These are phyloP conservation scores for Lepidium sativum DNA, from an alignment of 345 rosid genomes.

Conservation along the genomic window DNA sequence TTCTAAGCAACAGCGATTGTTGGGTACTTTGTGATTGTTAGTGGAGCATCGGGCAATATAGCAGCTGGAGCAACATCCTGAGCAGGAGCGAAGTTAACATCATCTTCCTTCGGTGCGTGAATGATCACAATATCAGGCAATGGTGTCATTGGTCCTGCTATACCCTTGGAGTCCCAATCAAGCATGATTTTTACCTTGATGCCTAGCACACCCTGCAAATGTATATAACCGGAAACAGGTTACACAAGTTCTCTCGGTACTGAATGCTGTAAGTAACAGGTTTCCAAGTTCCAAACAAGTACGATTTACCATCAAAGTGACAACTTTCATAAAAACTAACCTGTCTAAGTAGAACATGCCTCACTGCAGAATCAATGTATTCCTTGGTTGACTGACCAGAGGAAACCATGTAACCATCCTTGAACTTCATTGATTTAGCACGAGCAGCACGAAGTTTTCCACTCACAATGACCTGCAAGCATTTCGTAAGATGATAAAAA, in stretches of 20 bases:
- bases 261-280: not conserved
- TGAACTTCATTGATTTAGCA: slow-evolving; percentile 93
- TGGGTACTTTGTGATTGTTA: slow-evolving; percentile 6
- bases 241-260: not conserved
- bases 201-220: slow-evolving; percentile 72
- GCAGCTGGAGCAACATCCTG: not conserved
- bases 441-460: slow-evolving; percentile 87
- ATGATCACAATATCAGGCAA: slow-evolving; percentile 76
- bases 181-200: slow-evolving; percentile 88
- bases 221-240: not conserved
- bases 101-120: slow-evolving; percentile 78
- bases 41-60: not conserved
- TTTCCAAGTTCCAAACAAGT: not conserved
- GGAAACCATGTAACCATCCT: slow-evolving; percentile 95
- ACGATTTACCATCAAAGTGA: not conserved
- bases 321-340: slow-evolving; percentile 20
- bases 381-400: slow-evolving; percentile 91
- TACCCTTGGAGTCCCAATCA: slow-evolving; percentile 87
- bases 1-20: slow-evolving; percentile 1
- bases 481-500: not conserved
- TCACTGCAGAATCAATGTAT: slow-evolving; percentile 83
- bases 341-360: slow-evolving; percentile 89
- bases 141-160: slow-evolving; percentile 64
- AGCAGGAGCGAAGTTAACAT: slow-evolving; percentile 19
- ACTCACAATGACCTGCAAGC: slow-evolving; percentile 70